Percentiles rank a stretch among this genome's conserved stretches.
phyloP scores from a whole-genome alignment of 306 rosid species.

The Trifolium subterraneum region DNA sequence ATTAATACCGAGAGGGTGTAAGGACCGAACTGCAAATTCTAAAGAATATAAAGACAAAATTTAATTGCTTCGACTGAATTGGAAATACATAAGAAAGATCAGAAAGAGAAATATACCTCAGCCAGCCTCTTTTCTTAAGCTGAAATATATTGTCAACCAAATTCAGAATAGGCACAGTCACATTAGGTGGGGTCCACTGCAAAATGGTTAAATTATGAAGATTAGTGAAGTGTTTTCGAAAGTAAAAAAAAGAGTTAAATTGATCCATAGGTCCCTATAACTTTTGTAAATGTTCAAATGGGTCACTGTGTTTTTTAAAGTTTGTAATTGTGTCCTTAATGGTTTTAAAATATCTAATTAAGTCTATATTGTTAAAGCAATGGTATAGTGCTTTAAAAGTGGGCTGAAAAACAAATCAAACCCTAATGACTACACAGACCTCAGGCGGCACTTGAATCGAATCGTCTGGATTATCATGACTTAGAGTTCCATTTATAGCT shows the following conservation, averaged over 20 bases:
- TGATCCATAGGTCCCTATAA: background rate
- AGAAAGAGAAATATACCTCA: slow-evolving; percentile 71
- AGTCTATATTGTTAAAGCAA: background rate
- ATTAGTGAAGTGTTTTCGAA: slow-evolving; percentile 29
- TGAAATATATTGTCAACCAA: slow-evolving; percentile 97
- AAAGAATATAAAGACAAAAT: background rate
- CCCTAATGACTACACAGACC: slow-evolving; percentile 55
- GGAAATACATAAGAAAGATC: background rate
- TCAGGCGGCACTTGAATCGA: slow-evolving; percentile 89
- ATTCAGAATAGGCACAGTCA: slow-evolving; percentile 89
- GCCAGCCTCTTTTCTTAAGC: slow-evolving; percentile 98
- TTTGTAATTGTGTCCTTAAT: background rate
- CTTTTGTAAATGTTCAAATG: background rate
- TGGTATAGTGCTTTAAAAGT: too few species aligned
- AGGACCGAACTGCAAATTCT: too few species aligned
- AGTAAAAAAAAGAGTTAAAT: slow-evolving; percentile 2
- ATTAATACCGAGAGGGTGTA: too few species aligned
- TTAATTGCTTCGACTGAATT: slow-evolving; percentile 20
- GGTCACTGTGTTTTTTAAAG: too few species aligned
- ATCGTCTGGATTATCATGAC: slow-evolving; percentile 56
- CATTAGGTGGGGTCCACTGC: slow-evolving; percentile 99
- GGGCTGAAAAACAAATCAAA: background rate
- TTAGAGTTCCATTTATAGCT: slow-evolving; percentile 42
- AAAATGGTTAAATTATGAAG: slow-evolving; percentile 43
- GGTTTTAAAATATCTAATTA: too few species aligned